A percentile compares a stretch with the other conserved stretches of the same genome.
Conservation (phyloP, 2,329 filamentous ascomycete species). For the Pyricularia pennisetigena region DNA sequence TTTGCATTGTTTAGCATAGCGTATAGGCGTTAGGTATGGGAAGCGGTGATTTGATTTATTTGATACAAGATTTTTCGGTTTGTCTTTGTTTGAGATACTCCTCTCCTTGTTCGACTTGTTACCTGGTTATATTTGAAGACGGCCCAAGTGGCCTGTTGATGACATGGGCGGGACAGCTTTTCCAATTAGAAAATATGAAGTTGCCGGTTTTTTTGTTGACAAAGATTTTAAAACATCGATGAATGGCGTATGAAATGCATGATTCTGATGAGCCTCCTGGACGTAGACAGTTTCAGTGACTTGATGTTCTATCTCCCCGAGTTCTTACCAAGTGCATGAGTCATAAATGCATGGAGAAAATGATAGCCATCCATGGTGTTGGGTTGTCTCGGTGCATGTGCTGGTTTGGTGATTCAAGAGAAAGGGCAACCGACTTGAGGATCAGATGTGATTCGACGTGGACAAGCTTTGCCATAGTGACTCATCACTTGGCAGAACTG, state of each 20-base stretch:
- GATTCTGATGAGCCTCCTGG: neutral
- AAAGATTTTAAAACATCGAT: neutral
- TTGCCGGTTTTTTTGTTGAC: slow-evolving; percentile 1
- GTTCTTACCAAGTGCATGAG: no score
- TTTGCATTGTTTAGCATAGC: slow-evolving; percentile 10
- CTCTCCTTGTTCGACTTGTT: slow-evolving; percentile 14
- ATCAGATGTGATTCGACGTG: neutral
- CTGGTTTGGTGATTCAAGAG: neutral
- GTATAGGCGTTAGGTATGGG: slow-evolving; percentile 12
- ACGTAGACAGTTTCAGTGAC: neutral
- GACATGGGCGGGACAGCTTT: slow-evolving; percentile 2
- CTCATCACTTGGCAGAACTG: no score
- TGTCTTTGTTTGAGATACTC: slow-evolving; percentile 12
- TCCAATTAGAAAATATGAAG: neutral
- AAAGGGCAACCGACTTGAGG: neutral
- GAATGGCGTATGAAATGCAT: neutral
- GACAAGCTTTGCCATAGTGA: no score
- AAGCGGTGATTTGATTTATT: neutral
- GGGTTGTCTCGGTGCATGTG: neutral
- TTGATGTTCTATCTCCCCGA: neutral
- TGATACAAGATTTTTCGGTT: neutral
- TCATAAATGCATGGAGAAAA: neutral
- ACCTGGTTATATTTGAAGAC: slow-evolving; percentile 8
- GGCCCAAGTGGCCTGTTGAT: slow-evolving; percentile 4
- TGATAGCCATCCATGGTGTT: neutral